Percentiles rank a stretch among this genome's conserved stretches.
phyloP scores from a whole-genome alignment of 345 rosid genomes.

The Corchorus capsularis region DNA sequence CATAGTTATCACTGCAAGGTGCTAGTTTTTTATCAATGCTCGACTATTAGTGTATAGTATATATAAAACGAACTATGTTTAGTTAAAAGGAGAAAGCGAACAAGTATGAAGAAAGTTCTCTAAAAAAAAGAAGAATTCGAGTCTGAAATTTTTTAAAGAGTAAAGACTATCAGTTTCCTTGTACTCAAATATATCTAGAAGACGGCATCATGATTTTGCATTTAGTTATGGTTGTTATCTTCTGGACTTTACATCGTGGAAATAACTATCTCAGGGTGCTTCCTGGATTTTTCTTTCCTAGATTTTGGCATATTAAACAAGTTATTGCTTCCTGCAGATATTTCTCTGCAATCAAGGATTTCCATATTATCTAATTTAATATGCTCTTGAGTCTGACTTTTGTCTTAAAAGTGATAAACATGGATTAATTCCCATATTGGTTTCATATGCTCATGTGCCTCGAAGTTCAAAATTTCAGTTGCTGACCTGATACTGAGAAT shows the following conservation, averaged over 20 bases:
- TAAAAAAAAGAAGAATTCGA: background rate
- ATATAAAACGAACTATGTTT: background rate
- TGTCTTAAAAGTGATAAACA: background rate
- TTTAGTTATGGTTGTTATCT: background rate
- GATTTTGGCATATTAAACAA: background rate
- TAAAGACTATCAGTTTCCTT: background rate
- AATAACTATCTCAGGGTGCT: background rate
- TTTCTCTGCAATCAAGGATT: background rate
- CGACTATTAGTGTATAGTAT: background rate
- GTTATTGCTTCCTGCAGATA: background rate
- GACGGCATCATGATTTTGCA: background rate
- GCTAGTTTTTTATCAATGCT: background rate
- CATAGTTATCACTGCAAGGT: background rate
- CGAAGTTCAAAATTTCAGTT: background rate
- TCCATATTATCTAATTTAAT: background rate
- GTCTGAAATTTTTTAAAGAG: background rate
- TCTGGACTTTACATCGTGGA: background rate
- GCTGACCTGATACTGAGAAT: background rate
- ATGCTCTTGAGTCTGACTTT: no score
- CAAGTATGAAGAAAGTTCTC: background rate
- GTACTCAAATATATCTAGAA: background rate
- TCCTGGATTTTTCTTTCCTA: background rate
- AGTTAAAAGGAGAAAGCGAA: background rate
- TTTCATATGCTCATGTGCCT: constrained; percentile 1
- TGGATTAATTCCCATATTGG: background rate